phyloP scores from a whole-genome alignment of 345 rosid genomes.

The Populus davidiana region DNA sequence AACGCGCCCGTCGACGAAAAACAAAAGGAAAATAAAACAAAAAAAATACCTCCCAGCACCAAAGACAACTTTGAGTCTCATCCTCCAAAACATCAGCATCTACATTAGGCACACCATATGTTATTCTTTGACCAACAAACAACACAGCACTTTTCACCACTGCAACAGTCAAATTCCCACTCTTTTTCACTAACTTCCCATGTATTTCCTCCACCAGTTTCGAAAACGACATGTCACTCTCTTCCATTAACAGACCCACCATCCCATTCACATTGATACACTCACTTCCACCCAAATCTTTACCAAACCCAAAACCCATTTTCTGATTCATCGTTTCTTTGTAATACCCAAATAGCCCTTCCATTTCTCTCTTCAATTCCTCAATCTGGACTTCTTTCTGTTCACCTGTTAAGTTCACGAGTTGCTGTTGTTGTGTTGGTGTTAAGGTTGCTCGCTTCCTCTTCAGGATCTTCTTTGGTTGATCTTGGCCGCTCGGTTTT shows the following conservation, averaged over 20 bases:
- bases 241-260: constrained; percentile 76
- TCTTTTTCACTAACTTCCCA: constrained; percentile 22
- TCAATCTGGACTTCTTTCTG: constrained; percentile 45
- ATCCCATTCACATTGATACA: constrained; percentile 37
- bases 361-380: constrained; percentile 41
- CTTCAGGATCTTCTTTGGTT: constrained; percentile 40
- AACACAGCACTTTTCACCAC: constrained; percentile 63
- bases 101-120: constrained; percentile 60
- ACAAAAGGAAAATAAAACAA: background rate
- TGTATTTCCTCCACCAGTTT: constrained; percentile 56
- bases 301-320: constrained; percentile 30
- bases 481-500: constrained; percentile 18
- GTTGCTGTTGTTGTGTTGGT: background rate
- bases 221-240: constrained; percentile 57
- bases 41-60: constrained; percentile 92
- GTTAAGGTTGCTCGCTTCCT: constrained; percentile 50
- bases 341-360: constrained; percentile 54
- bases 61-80: constrained; percentile 50
- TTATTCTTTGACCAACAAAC: constrained; percentile 68
- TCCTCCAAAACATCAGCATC: constrained; percentile 93
- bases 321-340: constrained; percentile 37
- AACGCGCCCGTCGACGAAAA: background rate
- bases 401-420: constrained; percentile 23
- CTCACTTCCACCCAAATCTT: constrained; percentile 21
- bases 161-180: constrained; percentile 26